Conservation (phyloP, 2,329 filamentous ascomycete genomes). For the Clathrospora elynae region DNA sequence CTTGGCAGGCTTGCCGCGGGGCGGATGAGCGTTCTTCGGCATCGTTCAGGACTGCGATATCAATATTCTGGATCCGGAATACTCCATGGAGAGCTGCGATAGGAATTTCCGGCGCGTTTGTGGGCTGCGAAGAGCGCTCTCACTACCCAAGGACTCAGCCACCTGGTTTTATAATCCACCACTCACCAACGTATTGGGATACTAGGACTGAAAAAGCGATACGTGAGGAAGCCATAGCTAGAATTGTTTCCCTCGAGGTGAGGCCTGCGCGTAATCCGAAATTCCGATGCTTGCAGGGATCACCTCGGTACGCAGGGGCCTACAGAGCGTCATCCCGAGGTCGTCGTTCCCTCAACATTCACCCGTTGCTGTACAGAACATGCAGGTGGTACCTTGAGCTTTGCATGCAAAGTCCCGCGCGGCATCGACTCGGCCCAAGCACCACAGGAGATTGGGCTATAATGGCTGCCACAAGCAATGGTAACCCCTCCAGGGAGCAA, state of each 20-base stretch:
- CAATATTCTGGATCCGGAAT: not conserved
- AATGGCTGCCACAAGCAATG: conserved; percentile 13
- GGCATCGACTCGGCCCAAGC: not conserved
- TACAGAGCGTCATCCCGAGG: conserved; percentile 9
- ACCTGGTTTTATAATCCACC: conserved; percentile 5
- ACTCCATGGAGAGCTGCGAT: conserved; percentile 14
- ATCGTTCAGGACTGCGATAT: conserved; percentile 35
- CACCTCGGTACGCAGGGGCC: conserved; percentile 21
- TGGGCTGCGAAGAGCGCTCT: conserved; percentile 22
- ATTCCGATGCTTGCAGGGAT: conserved; percentile 21
- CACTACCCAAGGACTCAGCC: conserved; percentile 26
- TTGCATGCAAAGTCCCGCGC: not conserved
- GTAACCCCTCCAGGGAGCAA: conserved; percentile 2
- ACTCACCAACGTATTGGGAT: no score
- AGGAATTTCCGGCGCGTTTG: conserved; percentile 8
- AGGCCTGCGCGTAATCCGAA: conserved; percentile 13
- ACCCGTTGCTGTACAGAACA: no score
- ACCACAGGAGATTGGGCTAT: not conserved
- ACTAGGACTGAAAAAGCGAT: not conserved
- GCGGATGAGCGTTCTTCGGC: conserved; percentile 57
- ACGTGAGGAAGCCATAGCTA: conserved; percentile 8
- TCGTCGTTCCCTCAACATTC: no score
- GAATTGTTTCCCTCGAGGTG: conserved; percentile 2
- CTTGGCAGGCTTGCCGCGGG: conserved; percentile 49
- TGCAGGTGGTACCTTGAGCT: no score